phyloP scores from a whole-genome alignment of 2,329 filamentous ascomycete genomes.

The Aspergillus sp. region DNA sequence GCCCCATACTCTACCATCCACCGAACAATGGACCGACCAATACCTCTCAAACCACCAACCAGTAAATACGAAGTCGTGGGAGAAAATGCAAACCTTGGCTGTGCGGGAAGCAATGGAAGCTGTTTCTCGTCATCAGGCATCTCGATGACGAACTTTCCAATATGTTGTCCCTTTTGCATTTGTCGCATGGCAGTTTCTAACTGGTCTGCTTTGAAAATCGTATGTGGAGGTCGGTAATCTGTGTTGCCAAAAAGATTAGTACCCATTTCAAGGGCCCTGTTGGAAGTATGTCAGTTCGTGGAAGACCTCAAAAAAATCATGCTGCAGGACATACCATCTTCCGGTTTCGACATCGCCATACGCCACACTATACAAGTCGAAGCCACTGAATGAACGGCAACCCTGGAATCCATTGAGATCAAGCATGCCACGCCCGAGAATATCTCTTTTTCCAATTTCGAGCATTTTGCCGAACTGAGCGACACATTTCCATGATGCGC shows the following conservation, averaged over 20 bases:
- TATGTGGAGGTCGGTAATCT: background rate
- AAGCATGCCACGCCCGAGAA: constrained; percentile 26
- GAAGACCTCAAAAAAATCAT: background rate
- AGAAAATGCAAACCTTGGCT: background rate
- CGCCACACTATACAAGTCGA: constrained; percentile 3
- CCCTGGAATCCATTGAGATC: constrained; percentile 2
- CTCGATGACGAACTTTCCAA: constrained; percentile 8
- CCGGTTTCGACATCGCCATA: background rate
- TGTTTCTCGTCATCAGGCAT: constrained; percentile 4
- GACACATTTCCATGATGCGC: constrained; percentile 26
- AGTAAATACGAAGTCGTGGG: constrained; percentile 52
- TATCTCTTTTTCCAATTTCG: constrained; percentile 31
- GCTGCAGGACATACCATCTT: background rate
- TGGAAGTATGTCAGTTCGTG: background rate
- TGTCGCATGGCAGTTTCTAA: constrained; percentile 3
- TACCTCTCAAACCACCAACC: constrained; percentile 56
- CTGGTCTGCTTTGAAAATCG: background rate
- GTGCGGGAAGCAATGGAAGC: background rate
- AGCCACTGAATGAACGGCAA: constrained; percentile 11
- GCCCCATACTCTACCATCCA: constrained; percentile 52
- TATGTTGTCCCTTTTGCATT: constrained; percentile 9
- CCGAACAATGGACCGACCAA: constrained; percentile 53
- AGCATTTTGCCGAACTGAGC: constrained; percentile 28
- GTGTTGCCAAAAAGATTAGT: background rate
- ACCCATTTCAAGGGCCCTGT: background rate